Percentiles rank a stretch among this genome's conserved stretches.
Evolutionary conservation across 768 basidiomycete species (phyloP).

Genomic region (Ramaria rubella): DNA sequence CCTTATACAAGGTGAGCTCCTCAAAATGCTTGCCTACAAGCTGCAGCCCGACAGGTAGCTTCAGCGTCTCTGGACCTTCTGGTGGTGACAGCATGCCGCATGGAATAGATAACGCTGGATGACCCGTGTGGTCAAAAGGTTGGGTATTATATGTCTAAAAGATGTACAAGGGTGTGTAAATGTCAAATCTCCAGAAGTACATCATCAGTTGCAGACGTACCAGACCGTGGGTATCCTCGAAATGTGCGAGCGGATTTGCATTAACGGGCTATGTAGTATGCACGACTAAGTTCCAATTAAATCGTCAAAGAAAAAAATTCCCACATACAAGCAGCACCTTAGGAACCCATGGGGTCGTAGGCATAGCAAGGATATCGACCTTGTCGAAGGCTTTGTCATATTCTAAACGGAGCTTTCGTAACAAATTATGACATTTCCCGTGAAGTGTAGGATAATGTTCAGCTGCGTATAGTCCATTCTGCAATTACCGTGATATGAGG

Average conservation of each 20-base stretch:
- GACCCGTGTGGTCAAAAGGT: slow-evolving; percentile 31
- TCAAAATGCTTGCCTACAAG: slow-evolving; percentile 26
- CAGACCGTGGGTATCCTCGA: slow-evolving; percentile 24
- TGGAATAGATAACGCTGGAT: slow-evolving; percentile 38
- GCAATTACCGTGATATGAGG: not conserved
- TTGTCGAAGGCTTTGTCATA: slow-evolving; percentile 26
- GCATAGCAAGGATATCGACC: slow-evolving; percentile 32
- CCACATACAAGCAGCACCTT: slow-evolving; percentile 17
- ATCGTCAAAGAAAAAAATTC: not conserved
- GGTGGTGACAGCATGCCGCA: slow-evolving; percentile 34
- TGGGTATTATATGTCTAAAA: slow-evolving; percentile 7
- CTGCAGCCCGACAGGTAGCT: slow-evolving; percentile 40
- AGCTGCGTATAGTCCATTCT: slow-evolving; percentile 27
- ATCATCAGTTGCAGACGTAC: slow-evolving; percentile 14
- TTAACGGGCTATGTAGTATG: slow-evolving; percentile 13
- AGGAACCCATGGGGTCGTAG: slow-evolving; percentile 31
- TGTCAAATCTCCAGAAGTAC: not conserved
- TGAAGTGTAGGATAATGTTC: slow-evolving; percentile 20
- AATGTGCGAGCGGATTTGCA: slow-evolving; percentile 24
- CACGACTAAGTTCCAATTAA: not conserved
- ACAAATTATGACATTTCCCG: slow-evolving; percentile 33
- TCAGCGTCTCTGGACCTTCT: slow-evolving; percentile 28
- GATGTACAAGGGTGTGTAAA: not conserved
- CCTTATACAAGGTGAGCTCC: slow-evolving; percentile 8
- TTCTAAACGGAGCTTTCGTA: slow-evolving; percentile 29